Base-by-base conservation (phyloP, 495 filamentous ascomycete genomes). In the Xanthoparmelia taractica region DNA sequence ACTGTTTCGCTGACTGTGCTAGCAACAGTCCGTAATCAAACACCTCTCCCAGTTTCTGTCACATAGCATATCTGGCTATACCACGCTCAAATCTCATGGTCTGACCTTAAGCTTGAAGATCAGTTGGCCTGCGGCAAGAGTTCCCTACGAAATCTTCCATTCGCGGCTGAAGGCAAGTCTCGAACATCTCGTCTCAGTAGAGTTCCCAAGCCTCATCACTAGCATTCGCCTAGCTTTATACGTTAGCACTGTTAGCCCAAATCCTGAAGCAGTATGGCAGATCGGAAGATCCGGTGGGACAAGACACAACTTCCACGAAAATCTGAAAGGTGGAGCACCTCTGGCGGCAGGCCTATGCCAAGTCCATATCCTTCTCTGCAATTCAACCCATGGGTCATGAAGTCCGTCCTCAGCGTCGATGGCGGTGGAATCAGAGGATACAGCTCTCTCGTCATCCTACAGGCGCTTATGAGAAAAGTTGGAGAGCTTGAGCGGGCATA, bases 401-500 rank as follows among this genome's bases (percentile, higher is more conserved):
- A 50, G 47, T 29, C 47, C 47, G 25, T 50, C 23, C 50, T 33
- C 50, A 54, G 50, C 50, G 33, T 54, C 17, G 50, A 33, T 29
- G 50, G 50, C 29, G 50, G 50, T 25, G 17, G 29, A 13, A 54
- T 54, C 29, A 18, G 50, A 33, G 50, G 27, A 54, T 54, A 54
- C 50, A 54, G 50, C 15, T 31, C 27, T 33, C 29, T 54, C 17
- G 17, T 54, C 8, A 33, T 54, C 17, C 27, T 54, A 15, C 27
- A 33, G 29, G 50, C 50, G 29, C 50, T 33, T 29, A 54, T 54
- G 50, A 29, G 33, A 31, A 17, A 31, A 20, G 7, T 54, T 54
- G 50, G 15, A 33, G 17, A 33, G 29, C 20, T 54, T 33, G 50
- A 54, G 50, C 27, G 6, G 20, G 50, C 50, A 20, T 17, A 12